Evolutionary conservation across 495 filamentous ascomycete genomes (phyloP).

Genomic region (Barbatosphaeria neglecta): DNA sequence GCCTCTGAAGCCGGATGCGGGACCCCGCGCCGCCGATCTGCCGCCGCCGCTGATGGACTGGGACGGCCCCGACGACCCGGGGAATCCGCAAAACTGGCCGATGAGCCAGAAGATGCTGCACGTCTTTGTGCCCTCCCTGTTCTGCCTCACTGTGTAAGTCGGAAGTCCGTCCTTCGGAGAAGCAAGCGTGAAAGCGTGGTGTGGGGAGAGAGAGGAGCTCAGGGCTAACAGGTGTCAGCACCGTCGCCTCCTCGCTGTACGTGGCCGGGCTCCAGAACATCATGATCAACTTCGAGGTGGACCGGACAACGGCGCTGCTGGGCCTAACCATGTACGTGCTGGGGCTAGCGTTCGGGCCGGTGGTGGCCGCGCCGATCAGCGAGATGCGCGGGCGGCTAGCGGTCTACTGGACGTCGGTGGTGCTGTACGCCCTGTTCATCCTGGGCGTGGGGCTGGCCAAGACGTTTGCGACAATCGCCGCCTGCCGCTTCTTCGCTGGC

Average conservation of each 20-base stretch:
- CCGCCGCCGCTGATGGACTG: background rate
- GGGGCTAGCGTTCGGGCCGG: slow-evolving; percentile 43
- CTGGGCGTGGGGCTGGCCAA: slow-evolving; percentile 45
- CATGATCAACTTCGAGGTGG: slow-evolving; percentile 25
- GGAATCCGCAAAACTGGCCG: slow-evolving; percentile 49
- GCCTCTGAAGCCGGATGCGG: background rate
- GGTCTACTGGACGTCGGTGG: slow-evolving; percentile 37
- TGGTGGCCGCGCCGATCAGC: slow-evolving; percentile 43
- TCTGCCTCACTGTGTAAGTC: slow-evolving; percentile 26
- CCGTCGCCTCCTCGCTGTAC: slow-evolving; percentile 15
- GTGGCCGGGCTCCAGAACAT: background rate
- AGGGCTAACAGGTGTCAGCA: too few species aligned
- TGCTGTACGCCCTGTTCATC: slow-evolving; percentile 45
- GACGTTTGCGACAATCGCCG: slow-evolving; percentile 38
- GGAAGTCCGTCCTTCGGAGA: background rate
- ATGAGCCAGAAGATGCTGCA: slow-evolving; percentile 31
- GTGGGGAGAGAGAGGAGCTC: too few species aligned
- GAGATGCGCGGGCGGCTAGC: slow-evolving; percentile 38
- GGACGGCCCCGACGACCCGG: slow-evolving; percentile 40
- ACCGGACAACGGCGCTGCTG: slow-evolving; percentile 37
- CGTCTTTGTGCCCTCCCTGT: slow-evolving; percentile 31
- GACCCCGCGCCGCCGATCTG: too few species aligned
- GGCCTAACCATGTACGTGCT: slow-evolving; percentile 41
- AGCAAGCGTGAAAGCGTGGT: slow-evolving; percentile 17
- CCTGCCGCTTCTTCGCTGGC: slow-evolving; percentile 51